Base-by-base conservation (phyloP, 768 basidiomycete genomes). In the Chiua virens region DNA sequence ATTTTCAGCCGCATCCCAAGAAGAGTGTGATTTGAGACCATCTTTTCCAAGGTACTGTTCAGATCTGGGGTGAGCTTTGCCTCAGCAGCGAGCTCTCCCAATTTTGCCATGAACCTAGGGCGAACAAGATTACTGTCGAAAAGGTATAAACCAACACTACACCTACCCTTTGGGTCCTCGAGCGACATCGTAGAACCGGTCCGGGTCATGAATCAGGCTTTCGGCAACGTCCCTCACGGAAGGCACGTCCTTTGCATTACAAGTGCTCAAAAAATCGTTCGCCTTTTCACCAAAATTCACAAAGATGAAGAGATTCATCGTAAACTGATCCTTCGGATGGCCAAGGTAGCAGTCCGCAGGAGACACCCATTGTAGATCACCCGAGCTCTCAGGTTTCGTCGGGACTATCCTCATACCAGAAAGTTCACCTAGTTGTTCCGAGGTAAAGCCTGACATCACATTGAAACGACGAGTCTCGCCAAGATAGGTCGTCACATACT, bases 231-330 rank as follows among this genome's bases (percentile, higher is more conserved):
- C 91, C 50, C 90, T 85, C 5, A 90, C 80, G 40, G 81, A 89
- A 3, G 94, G 94, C 58, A 89, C 88, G 27, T 81, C 81, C 59
- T 82, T 87, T n/a, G 93, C 89, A 4, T 92, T 92, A 58, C 90
- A 90, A 6, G 87, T 85, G 45, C 77, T 79, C 28, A 98, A 74
- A 69, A 98, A 97, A 5, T 78, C 73, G 60, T 92, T 92, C 25
- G 87, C 92, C 9, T 75, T 71, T 1, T 74, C 59, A 0, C 92
- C 94, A 66, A 95, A 95, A 64, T 94, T 84, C 45, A 98, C 83
- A 59, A 93, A 96, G 22, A 81, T 77, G 64, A 97, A 95, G 2
- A 95, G 73, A 53, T 86, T 84, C 3, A 85, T 85, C 61, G 89
- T 86, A 28, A 91, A 80, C 17, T 77, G 74, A 20, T 77, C 75